Evolutionary conservation across 192 early-diverging fungal species (phyloP).

Genomic region (Cladochytrium replicatum): DNA sequence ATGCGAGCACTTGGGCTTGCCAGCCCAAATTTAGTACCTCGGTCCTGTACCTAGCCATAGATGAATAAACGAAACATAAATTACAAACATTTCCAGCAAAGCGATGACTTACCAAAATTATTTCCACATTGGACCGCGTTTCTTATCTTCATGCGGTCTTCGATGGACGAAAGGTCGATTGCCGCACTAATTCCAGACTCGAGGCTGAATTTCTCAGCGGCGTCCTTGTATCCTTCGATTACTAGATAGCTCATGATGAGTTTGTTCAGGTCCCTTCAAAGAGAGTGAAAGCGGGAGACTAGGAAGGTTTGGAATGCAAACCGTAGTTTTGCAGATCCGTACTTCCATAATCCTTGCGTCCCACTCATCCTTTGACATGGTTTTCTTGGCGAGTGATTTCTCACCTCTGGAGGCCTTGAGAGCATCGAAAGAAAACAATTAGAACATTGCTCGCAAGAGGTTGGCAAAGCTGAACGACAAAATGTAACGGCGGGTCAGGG

Average conservation of each 20-base stretch:
- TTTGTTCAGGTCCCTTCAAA: constrained; percentile 75
- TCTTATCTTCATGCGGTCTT: constrained; percentile 92
- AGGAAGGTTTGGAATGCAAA: too few relatives aligned
- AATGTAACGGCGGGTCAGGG: too few relatives aligned
- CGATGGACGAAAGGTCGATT: constrained; percentile 79
- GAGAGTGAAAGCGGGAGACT: background rate
- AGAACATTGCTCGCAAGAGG: too few relatives aligned
- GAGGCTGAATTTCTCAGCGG: constrained; percentile 87
- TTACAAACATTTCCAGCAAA: background rate
- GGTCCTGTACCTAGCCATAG: constrained; percentile 55
- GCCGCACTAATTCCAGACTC: constrained; percentile 72
- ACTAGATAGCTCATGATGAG: constrained; percentile 98
- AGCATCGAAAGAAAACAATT: too few relatives aligned
- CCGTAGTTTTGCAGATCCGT: too few relatives aligned
- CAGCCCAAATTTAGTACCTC: constrained; percentile 97
- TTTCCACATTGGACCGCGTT: constrained; percentile 83
- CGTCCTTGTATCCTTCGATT: constrained; percentile 98
- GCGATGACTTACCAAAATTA: constrained; percentile 52
- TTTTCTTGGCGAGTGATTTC: too few relatives aligned
- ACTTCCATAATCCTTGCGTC: too few relatives aligned
- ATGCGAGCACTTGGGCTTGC: constrained; percentile 91
- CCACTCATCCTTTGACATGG: too few relatives aligned
- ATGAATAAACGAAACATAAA: background rate
- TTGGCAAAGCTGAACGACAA: too few relatives aligned
- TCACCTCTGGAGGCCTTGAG: too few relatives aligned